A percentile compares a stretch with the other conserved stretches of the same genome.
phyloP scores from a whole-genome alignment of 2,329 filamentous ascomycete genomes.

The Colletotrichum sp. region DNA sequence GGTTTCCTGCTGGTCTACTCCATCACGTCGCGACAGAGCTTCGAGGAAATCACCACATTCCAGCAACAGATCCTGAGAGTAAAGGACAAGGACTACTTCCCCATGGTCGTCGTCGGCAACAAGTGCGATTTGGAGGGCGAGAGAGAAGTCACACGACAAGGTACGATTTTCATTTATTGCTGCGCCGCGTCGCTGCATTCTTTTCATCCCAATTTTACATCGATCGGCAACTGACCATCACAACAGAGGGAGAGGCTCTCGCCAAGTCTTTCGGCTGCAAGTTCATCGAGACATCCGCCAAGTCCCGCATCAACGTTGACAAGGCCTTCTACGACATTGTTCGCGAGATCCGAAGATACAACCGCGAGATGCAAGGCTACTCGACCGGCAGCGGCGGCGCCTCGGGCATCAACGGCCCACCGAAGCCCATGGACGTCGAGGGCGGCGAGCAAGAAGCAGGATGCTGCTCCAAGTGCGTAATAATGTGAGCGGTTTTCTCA shows the following conservation, averaged over 20 bases:
- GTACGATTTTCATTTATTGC: constrained; percentile 55
- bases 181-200: background rate
- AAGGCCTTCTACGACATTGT: constrained; percentile 99
- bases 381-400: constrained; percentile 71
- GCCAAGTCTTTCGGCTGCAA: constrained; percentile 92
- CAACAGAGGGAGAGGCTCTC: constrained; percentile 84
- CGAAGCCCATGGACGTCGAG: constrained; percentile 80
- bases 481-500: constrained; percentile 69
- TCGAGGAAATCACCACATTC: constrained; percentile 98
- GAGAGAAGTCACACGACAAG: constrained; percentile 89
- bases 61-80: constrained; percentile 98
- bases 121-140: constrained; percentile 98
- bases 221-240: background rate
- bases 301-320: constrained; percentile 97
- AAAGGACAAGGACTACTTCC: constrained; percentile 99
- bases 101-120: constrained; percentile 98
- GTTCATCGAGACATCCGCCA: constrained; percentile 98
- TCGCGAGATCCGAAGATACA: constrained; percentile 95
- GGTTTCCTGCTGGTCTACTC: constrained; percentile 98
- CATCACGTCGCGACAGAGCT: constrained; percentile 95
- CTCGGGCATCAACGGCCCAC: constrained; percentile 64
- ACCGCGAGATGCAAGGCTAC: constrained; percentile 96
- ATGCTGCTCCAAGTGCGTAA: constrained; percentile 85
- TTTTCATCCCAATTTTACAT: background rate
- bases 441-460: constrained; percentile 71